Evolutionary conservation across 768 basidiomycete genomes (phyloP).

Genomic region (Multifurca ochricompacta): DNA sequence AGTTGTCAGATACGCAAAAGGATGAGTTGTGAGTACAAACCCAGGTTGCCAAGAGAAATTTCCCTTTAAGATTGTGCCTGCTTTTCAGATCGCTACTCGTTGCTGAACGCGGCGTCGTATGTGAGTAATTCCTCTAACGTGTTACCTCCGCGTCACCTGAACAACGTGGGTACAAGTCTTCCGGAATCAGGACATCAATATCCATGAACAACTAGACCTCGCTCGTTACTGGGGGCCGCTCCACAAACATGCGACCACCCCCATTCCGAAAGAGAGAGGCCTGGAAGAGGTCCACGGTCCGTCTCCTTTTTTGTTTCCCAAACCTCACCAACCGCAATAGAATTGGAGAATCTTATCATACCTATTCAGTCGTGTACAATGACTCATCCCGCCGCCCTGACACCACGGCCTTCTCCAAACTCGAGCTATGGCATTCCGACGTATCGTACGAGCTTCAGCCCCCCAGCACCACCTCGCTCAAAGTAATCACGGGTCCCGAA

Average conservation of each 20-base stretch:
- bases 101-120: conserved; percentile 71
- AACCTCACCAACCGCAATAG: conserved; percentile 4
- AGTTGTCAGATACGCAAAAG: conserved; percentile 59
- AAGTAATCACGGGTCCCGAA: conserved; percentile 61
- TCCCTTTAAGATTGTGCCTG: not conserved
- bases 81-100: conserved; percentile 53
- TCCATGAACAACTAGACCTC: conserved; percentile 64
- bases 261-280: conserved; percentile 60
- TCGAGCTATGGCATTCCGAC: conserved; percentile 80
- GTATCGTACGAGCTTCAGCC: conserved; percentile 78
- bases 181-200: conserved; percentile 62
- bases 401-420: conserved; percentile 54
- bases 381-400: conserved; percentile 58
- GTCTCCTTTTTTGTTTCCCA: conserved; percentile 19
- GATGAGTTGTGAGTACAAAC: conserved; percentile 60
- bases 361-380: conserved; percentile 55
- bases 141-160: not conserved
- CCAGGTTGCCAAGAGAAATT: not conserved
- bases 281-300: conserved; percentile 69
- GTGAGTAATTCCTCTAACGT: conserved; percentile 33
- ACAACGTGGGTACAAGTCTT: conserved; percentile 42
- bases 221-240: conserved; percentile 65
- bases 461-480: conserved; percentile 72
- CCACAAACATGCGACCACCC: conserved; percentile 79
- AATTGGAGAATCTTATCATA: not conserved